These are phyloP conservation scores for Vitis amurensis DNA, from an alignment of 164 flowering plant genomes.

Conservation along the genomic window DNA sequence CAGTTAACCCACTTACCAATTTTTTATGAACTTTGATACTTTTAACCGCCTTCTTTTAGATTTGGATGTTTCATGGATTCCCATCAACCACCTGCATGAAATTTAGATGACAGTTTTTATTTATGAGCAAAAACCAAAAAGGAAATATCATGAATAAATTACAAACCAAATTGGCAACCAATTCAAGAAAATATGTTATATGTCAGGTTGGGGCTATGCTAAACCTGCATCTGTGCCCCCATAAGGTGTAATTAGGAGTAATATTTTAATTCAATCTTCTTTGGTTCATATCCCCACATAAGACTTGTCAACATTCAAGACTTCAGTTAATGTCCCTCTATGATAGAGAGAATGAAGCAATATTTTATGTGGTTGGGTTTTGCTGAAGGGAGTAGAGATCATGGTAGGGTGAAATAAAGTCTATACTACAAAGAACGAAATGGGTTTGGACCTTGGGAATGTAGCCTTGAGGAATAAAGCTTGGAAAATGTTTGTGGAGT, in stretches of 20 bases:
- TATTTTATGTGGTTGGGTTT: too few species aligned
- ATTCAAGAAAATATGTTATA: background rate
- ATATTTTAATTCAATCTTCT: too few species aligned
- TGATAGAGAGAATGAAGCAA: too few species aligned
- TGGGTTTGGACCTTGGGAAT: too few species aligned
- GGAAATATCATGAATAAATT: background rate
- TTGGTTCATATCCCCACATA: too few species aligned
- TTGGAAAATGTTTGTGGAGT: too few species aligned
- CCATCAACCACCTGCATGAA: conserved; percentile 44
- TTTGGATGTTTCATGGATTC: conserved; percentile 25
- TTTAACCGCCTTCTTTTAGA: conserved; percentile 9
- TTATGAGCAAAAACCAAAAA: background rate
- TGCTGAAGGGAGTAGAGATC: too few species aligned
- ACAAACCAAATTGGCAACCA: background rate
- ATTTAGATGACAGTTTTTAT: background rate
- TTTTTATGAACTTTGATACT: conserved; percentile 9
- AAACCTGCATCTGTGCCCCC: background rate
- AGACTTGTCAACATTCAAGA: too few species aligned
- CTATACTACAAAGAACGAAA: too few species aligned
- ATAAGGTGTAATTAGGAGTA: background rate
- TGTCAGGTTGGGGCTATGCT: background rate
- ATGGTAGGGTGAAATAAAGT: too few species aligned
- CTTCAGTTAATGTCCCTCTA: too few species aligned
- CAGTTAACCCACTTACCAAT: conserved; percentile 9
- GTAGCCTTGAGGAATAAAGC: too few species aligned